Evolutionary conservation across 202 grass and related monocot species (phyloP).

Genomic region (Dendrocalamus latiflorus): DNA sequence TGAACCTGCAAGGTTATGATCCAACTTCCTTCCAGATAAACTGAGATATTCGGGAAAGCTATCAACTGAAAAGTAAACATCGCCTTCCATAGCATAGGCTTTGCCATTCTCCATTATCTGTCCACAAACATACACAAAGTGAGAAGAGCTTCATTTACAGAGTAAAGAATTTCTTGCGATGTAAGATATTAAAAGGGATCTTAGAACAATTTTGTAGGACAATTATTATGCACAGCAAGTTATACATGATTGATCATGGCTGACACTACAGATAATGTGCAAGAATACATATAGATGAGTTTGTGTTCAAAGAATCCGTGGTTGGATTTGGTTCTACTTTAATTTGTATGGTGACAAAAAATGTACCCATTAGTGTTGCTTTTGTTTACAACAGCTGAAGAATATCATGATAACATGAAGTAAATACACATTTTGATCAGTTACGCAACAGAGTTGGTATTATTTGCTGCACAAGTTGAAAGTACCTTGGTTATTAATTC

Average conservation of each 20-base stretch:
- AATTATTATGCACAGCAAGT: not conserved
- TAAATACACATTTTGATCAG: not conserved
- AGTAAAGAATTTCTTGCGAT: not conserved
- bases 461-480: not conserved
- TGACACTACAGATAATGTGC: not conserved
- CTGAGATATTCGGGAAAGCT: conserved; percentile 73
- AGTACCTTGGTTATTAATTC: conserved; percentile 77
- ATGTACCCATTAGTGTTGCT: not conserved
- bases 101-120: conserved; percentile 87
- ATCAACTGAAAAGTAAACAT: conserved; percentile 88
- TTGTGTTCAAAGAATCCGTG: not conserved
- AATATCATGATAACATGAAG: not conserved
- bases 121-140: conserved; percentile 14
- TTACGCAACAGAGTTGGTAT: not conserved
- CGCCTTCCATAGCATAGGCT: conserved; percentile 78
- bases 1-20: conserved; percentile 79
- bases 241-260: not conserved
- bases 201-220: not conserved
- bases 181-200: not conserved
- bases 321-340: not conserved
- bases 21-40: conserved; percentile 73
- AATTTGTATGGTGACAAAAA: not conserved
- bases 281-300: not conserved
- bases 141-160: not conserved
- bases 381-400: not conserved